These are phyloP conservation scores for Saccharomycopsis microspora DNA, from an alignment of 805 yeast genomes.

Conservation along the genomic window DNA sequence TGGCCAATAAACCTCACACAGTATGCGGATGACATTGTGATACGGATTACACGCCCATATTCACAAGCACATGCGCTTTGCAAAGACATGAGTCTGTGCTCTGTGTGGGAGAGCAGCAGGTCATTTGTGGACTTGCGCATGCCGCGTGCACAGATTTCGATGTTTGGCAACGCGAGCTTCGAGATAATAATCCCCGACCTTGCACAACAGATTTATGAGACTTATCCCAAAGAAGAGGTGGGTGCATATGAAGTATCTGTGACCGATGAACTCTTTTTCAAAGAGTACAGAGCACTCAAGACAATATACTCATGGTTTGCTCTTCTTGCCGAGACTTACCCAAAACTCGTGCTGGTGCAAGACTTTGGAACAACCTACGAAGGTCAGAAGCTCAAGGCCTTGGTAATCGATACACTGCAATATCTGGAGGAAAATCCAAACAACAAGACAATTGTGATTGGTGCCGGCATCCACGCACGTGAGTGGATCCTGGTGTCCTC, in stretches of 20 bases:
- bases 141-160: constrained; percentile 12
- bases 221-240: background rate
- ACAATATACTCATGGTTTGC: constrained; percentile 68
- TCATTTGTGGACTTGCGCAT: constrained; percentile 36
- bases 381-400: constrained; percentile 56
- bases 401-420: constrained; percentile 46
- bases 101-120: constrained; percentile 38
- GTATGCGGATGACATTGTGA: constrained; percentile 32
- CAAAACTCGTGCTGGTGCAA: constrained; percentile 51
- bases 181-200: constrained; percentile 19
- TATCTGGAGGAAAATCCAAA: constrained; percentile 26
- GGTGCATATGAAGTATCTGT: background rate
- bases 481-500: constrained; percentile 81
- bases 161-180: background rate
- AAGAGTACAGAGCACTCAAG: constrained; percentile 53
- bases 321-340: constrained; percentile 46
- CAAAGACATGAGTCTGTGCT: constrained; percentile 10
- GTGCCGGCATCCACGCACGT: constrained; percentile 83
- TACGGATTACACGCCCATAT: constrained; percentile 25
- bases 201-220: constrained; percentile 18
- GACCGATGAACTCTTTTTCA: constrained; percentile 39
- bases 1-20: constrained; percentile 31
- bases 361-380: constrained; percentile 68
- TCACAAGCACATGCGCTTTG: no score
- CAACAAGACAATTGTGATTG: constrained; percentile 57